phyloP scores from a whole-genome alignment of 345 rosid genomes.

The Atalantia buxifolia region DNA sequence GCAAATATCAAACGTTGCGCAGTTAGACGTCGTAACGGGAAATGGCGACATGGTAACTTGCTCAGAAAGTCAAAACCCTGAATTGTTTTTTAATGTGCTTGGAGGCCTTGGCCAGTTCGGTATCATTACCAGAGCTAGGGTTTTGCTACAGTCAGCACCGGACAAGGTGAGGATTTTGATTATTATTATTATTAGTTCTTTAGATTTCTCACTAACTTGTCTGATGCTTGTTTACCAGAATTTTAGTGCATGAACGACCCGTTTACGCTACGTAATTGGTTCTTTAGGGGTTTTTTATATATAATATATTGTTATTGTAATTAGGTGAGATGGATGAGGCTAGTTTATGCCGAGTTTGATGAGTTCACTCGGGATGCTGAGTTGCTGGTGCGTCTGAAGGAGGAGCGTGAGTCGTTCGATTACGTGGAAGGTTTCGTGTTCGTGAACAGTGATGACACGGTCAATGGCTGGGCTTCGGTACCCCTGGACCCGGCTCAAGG shows the following conservation, averaged over 20 bases:
- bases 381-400: slow-evolving; percentile 59
- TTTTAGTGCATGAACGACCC: slow-evolving; percentile 29
- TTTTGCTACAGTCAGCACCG: slow-evolving; percentile 71
- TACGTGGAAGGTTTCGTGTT: slow-evolving; percentile 92
- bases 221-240: neutral
- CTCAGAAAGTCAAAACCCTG: slow-evolving; percentile 49
- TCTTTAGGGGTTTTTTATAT: neutral
- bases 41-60: slow-evolving; percentile 62
- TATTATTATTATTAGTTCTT: neutral
- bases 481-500: slow-evolving; percentile 38
- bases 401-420: slow-evolving; percentile 57
- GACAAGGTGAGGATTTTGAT: slow-evolving; percentile 49
- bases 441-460: slow-evolving; percentile 74
- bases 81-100: slow-evolving; percentile 67
- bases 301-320: neutral
- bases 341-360: slow-evolving; percentile 70
- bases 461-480: slow-evolving; percentile 86
- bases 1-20: slow-evolving; percentile 78
- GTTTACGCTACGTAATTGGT: slow-evolving; percentile 21
- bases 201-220: neutral
- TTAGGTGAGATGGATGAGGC: slow-evolving; percentile 95
- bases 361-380: slow-evolving; percentile 75
- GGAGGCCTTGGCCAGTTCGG: slow-evolving; percentile 98
- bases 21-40: slow-evolving; percentile 87
- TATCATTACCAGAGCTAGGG: slow-evolving; percentile 76